phyloP scores from a whole-genome alignment of 371 early-diverging fungal genomes.

The Zancudomyces culisetae region DNA sequence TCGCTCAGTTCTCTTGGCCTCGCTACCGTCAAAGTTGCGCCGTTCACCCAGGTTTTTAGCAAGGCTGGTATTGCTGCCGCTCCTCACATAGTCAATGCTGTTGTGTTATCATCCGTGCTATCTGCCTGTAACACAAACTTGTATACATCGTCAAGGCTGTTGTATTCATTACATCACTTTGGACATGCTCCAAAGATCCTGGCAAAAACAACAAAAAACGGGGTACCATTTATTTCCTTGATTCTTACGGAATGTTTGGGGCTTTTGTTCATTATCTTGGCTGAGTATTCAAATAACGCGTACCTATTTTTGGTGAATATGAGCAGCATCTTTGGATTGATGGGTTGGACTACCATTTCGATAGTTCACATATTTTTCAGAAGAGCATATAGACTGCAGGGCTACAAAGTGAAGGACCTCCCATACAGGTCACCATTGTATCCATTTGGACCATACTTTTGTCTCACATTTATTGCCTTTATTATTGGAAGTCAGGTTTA shows the following conservation, averaged over 20 bases:
- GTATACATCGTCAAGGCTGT: conserved; percentile 42
- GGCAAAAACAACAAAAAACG: conserved; percentile 11
- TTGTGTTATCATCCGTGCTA: conserved; percentile 45
- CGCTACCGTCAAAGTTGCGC: conserved; percentile 30
- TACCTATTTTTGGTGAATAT: conserved; percentile 53
- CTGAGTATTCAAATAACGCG: too few relatives aligned
- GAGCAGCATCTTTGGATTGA: conserved; percentile 50
- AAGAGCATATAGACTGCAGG: conserved; percentile 47
- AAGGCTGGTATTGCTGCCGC: conserved; percentile 41
- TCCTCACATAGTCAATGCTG: conserved; percentile 44
- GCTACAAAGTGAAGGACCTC: conserved; percentile 35
- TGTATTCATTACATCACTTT: conserved; percentile 40
- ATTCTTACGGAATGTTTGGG: too few relatives aligned
- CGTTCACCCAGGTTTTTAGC: conserved; percentile 51
- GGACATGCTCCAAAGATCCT: conserved; percentile 38
- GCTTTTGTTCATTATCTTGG: too few relatives aligned
- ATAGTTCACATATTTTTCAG: conserved; percentile 67
- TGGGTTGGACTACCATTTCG: conserved; percentile 57
- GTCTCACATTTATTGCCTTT: conserved; percentile 30
- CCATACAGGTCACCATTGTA: conserved; percentile 49
- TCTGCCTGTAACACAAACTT: conserved; percentile 52
- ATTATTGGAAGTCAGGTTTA: conserved; percentile 45
- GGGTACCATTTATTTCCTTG: conserved; percentile 18
- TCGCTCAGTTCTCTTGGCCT: conserved; percentile 29
- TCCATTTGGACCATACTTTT: conserved; percentile 51